Evolutionary conservation across 1,284 basidiomycete species (phyloP), one percentile per base, ranked within the genome.

Genomic region (Somion occarium): DNA sequence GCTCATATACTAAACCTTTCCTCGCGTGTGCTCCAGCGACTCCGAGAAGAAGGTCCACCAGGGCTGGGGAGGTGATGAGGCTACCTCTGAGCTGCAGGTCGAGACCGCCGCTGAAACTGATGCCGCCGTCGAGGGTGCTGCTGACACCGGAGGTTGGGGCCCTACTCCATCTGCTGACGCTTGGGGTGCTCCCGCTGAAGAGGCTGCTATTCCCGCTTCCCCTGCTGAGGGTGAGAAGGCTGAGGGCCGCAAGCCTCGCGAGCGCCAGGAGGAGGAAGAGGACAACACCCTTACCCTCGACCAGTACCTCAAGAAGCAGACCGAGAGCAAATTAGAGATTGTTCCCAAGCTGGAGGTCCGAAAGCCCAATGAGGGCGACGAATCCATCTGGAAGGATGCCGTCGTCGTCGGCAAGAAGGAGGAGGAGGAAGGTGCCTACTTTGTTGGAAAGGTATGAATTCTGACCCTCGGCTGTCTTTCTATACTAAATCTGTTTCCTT

Each of bases 11-110:
- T 43, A 30, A 13, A 23, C 27, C 26, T 45, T 4, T 26, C 2
- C 24, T 41, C 5, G 46, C 2, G 15, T 12, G 5, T 22, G 9
- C 38, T 51, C 13, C 60, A 91, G 87, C 67, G 93, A 97, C 72
- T 86, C 89, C 42, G 88, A 93, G 61, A 97, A 97, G 82, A 91
- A 91, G 75, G 72, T 94, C 60, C 86, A 90, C 68, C 89, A 93
- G 68, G 88, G 85, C 58, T 97, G 93, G 93, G 93, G 93, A 58
- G 90, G 88, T 53, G 89, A 92, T 61, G 91, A 94, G 63, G 90
- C 85, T 62, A 76, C 75, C 59, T 68, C 84, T 38, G 91, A 93
- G 69, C 75, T 87, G 63, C 86, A 87, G 69, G 78, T 75, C 43
- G 93, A 96, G 70, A 73, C 85, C 47, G 70, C 61, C 5, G 74